Base-by-base conservation (phyloP, 257 asterid species). In the Craterostigma plantagineum region DNA sequence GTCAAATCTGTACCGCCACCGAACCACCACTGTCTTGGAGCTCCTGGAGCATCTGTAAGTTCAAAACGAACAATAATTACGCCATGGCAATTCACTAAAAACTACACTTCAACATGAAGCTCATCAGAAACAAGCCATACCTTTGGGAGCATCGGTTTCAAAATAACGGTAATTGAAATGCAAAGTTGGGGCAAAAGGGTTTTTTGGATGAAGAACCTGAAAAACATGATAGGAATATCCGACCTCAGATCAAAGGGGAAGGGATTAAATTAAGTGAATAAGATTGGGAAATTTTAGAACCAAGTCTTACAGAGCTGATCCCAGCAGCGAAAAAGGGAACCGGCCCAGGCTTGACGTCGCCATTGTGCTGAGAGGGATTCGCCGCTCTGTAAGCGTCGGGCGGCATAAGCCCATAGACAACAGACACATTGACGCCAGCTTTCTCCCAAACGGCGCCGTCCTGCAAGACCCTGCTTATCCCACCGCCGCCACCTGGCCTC, bases 331-430 rank as follows among this genome's bases (percentile, higher is more conserved):
- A 90, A 44, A 90, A 90, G 4, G 98, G 95, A 39, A 90, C 63
- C 1, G 93, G 93, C 9, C 95, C 91, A 17, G 86, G 76, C 46
- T 70, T 76, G 46, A 63, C 51, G 47, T 70, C n/a, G 45, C 79
- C 92, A 55, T 76, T 76, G 30, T 23, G 30, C 10, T 68, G 68
- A 41, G 60, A 23, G 10, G 98, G 91, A 10, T 77, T 90, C 12
- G 98, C 98, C 8, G 98, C 95, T 45, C 98, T 69, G 44, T 90
- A 90, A 56, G 98, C 98, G 3, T 90, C 98, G 11, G 98, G 98
- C 13, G 98, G 98, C 98, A 90, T 90, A 44, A 72, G 73, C 13
- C 98, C 98, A 38, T 90, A 90, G 15, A 82, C 98, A 49, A 90
- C 98, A 33, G 98, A 90, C 3, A 90, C 98, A 60, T 87, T 87